phyloP scores from a whole-genome alignment of 169 alveolate species.

The Plasmodium falciparum region DNA sequence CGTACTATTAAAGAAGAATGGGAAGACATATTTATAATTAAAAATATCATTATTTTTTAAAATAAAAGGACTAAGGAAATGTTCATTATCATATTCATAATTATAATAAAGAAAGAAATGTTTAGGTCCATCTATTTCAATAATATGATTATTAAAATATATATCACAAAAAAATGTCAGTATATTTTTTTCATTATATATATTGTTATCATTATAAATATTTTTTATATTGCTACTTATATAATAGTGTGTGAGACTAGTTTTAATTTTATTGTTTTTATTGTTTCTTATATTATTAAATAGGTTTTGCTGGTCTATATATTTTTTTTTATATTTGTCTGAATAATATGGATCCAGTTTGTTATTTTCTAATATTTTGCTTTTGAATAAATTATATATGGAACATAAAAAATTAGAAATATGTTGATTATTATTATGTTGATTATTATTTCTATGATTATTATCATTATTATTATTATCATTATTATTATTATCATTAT shows the following conservation, averaged over 20 bases:
- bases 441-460: too few relatives aligned
- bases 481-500: too few relatives aligned
- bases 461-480: too few relatives aligned
- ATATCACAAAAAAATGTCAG: constrained; percentile 74
- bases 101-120: constrained; percentile 62
- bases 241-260: constrained; percentile 75
- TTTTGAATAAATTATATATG: constrained; percentile 15
- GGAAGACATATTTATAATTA: constrained; percentile 38
- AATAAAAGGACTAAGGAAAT: constrained; percentile 28
- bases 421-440: too few relatives aligned
- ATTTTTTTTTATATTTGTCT: constrained; percentile 5
- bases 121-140: constrained; percentile 76
- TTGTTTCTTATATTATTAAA: constrained; percentile 59
- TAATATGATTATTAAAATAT: constrained; percentile 66
- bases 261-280: constrained; percentile 69
- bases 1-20: constrained; percentile 56
- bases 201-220: constrained; percentile 10
- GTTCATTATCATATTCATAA: neutral
- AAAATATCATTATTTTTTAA: constrained; percentile 45
- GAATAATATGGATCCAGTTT: constrained; percentile 1
- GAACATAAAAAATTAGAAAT: constrained; percentile 5
- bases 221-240: constrained; percentile 68
- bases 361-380: neutral
- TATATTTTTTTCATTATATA: constrained; percentile 70
- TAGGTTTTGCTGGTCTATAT: constrained; percentile 25